phyloP scores from a whole-genome alignment of 768 basidiomycete species.

The Termitomyces sp. region DNA sequence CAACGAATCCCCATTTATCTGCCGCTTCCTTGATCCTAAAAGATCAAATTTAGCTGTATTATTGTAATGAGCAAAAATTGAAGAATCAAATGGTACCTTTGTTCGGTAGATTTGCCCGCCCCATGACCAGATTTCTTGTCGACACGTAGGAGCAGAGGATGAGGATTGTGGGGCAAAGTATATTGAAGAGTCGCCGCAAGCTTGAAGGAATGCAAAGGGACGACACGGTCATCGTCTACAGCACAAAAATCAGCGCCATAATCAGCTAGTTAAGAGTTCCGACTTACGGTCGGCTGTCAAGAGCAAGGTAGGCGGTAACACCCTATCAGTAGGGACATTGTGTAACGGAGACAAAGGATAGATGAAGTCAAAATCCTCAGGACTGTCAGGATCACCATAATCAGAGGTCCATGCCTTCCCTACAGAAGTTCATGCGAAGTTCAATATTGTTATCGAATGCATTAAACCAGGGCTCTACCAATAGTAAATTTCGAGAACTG shows the following conservation, averaged over 20 bases:
- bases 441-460: constrained; percentile 2
- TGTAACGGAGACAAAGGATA: constrained; percentile 76
- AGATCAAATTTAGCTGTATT: constrained; percentile 3
- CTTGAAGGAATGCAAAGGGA: constrained; percentile 84
- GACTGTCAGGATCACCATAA: constrained; percentile 69
- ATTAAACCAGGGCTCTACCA: constrained; percentile 30
- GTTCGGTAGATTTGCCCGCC: constrained; percentile 70
- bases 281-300: constrained; percentile 77
- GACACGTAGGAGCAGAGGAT: constrained; percentile 71
- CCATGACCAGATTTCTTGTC: constrained; percentile 82
- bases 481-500: constrained; percentile 76
- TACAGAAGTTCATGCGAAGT: constrained; percentile 15
- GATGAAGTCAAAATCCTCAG: constrained; percentile 82
- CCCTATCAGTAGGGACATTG: constrained; percentile 58
- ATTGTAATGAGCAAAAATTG: background rate
- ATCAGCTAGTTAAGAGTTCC: background rate
- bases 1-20: constrained; percentile 69
- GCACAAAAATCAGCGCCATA: background rate
- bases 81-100: constrained; percentile 35
- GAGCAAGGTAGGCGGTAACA: constrained; percentile 67
- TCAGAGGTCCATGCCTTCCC: constrained; percentile 76
- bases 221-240: constrained; percentile 80
- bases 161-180: constrained; percentile 51
- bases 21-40: constrained; percentile 68
- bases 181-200: constrained; percentile 75